Evolutionary conservation across 2,329 filamentous ascomycete species (phyloP), one percentile per base, ranked within the genome.

Genomic region (Drechslerella coelobrocha): DNA sequence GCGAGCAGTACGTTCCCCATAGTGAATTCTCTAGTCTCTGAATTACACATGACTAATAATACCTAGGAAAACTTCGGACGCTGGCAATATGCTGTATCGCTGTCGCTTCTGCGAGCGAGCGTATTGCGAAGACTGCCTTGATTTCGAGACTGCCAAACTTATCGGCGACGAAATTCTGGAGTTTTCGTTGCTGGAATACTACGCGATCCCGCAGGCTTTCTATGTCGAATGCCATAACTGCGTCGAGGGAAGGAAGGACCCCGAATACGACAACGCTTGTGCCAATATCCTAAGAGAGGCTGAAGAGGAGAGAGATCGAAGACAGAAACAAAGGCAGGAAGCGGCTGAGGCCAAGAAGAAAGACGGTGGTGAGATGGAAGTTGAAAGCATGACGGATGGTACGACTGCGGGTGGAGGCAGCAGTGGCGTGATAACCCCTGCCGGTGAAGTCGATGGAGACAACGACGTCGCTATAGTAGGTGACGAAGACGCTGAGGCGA

Each of bases 71-170:
- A 68, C 61, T 0, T 76, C 76, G 0, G 76, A 80, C 52, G 79
- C 78, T 0, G 80, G 80, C 1, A 78, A 79, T 3, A 78, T 82
- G 72, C 62, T 81, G 0, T 80, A 81, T 75, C 80, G 82, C 21
- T 87, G 85, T 74, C 79, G 83, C 7, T 84, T 72, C 51, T 88
- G 85, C 72, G 81, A 83, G 26, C 77, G 78, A 1, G 84, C 82
- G 0, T 86, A 81, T 73, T 88, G 85, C 73, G 85, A 87, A 61
- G 82, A 86, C 47, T 87, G 85, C 73, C 75, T 87, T 0, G 81
- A 86, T 51, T 86, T 83, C 77, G 79, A 83, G 2, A 78, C 78
- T 1, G 80, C 81, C 0, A 78, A 79, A 2, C 80, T 86, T 0
- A 75, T 86, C 10, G 84, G 83, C 8, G 81, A 83, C 23, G 81